Percentiles rank a stretch among this genome's conserved stretches.
phyloP scores from a whole-genome alignment of 148 eudicot species.

The Limonium bicolor region DNA sequence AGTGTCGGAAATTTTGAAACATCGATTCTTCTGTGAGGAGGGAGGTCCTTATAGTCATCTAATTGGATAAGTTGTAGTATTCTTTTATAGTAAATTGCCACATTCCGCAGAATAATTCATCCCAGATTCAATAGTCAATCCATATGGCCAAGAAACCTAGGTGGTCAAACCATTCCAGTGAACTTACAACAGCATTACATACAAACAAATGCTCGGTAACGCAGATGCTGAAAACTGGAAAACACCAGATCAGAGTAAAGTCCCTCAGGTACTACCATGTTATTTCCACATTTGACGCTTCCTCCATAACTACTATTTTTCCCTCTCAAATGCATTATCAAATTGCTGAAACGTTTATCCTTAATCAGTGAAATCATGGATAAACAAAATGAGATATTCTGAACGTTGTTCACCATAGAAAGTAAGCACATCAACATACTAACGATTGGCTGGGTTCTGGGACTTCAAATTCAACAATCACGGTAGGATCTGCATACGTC shows the following conservation, averaged over 20 bases:
- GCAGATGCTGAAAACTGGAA: neutral
- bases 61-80: too few relatives aligned
- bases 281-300: conserved; percentile 24
- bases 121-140: neutral
- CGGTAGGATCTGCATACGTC: conserved; percentile 10
- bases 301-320: conserved; percentile 23
- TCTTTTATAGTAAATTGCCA: too few relatives aligned
- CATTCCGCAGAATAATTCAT: neutral
- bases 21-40: too few relatives aligned
- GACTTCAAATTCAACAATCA: conserved; percentile 38
- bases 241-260: neutral
- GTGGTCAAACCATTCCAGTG: neutral
- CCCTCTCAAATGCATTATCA: conserved; percentile 20
- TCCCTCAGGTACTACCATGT: conserved; percentile 21
- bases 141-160: neutral
- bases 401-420: too few relatives aligned
- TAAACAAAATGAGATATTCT: neutral
- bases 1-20: too few relatives aligned
- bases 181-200: neutral
- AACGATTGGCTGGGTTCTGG: conserved; percentile 40
- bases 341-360: conserved; percentile 26
- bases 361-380: conserved; percentile 2
- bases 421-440: too few relatives aligned
- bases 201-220: neutral
- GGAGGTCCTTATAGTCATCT: too few relatives aligned